Evolutionary conservation across 2,329 filamentous ascomycete species (phyloP), one percentile per base, ranked within the genome.

Genomic region (Penicillium sp.): DNA sequence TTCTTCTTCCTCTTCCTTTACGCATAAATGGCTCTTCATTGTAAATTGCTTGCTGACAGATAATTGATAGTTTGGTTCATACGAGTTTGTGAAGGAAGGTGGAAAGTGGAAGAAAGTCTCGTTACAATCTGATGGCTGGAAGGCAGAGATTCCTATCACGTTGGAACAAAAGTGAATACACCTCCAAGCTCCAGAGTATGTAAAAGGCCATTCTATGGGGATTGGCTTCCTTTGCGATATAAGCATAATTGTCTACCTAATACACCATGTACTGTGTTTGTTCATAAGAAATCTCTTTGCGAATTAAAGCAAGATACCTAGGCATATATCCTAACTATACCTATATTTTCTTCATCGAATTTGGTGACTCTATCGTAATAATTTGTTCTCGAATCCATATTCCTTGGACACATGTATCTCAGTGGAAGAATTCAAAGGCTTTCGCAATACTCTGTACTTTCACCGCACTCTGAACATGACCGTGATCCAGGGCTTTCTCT

Each of bases 101-200:
- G 47, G 53, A 18, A 50, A 55, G 42, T 55, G 53, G 53, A 50
- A 45, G 20, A 55, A 55, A 35, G 23, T 55, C n/a, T 26, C 35
- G 14, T 50, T 55, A 23, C 3, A 33, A 14, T 45, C 43, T 18
- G 45, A 53, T 7, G 43, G 23, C 49, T 51, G 35, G 33, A 33
- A 33, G 12, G 30, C 30, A 14, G 30, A 40, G 18, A 2, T 18
- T 18, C 5, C 35, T 20, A 18, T 40, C 2, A 8, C n/a, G 35
- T 3, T 18, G 35, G 11, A 18, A n/a, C 35, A 18, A 40, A 40
- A 20, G 35, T n/a, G n/a, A 18, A 2, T 4, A n/a, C 5, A 38
- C n/a, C 5, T 18, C 5, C 26, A 30, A 9, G 26, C 26, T 40
- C 5, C 11, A 35, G 30, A 35, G 5, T 12, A n/a, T 7, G n/a